phyloP scores from a whole-genome alignment of 768 basidiomycete genomes.

The Mycena pura region DNA sequence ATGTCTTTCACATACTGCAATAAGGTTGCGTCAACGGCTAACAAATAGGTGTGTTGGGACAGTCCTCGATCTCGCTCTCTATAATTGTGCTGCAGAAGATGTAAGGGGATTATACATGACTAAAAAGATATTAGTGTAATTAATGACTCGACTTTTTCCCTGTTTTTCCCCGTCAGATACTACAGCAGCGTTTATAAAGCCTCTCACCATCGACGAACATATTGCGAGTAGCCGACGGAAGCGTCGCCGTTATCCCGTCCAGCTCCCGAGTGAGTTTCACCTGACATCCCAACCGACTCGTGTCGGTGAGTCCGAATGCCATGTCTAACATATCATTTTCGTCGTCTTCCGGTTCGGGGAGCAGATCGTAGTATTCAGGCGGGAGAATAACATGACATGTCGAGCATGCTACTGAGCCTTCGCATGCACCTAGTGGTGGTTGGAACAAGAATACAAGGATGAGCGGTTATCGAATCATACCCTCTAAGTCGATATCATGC shows the following conservation, averaged over 20 bases:
- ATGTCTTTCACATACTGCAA: too few species aligned
- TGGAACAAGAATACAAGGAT: neutral
- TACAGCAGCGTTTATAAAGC: neutral
- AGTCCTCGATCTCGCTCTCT: too few species aligned
- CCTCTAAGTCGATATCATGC: constrained; percentile 95
- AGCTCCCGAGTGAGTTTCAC: constrained; percentile 79
- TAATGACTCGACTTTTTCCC: constrained; percentile 21
- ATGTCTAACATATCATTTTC: constrained; percentile 99
- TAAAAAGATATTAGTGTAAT: constrained; percentile 6
- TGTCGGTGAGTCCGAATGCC: constrained; percentile 96
- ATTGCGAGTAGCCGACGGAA: constrained; percentile 93
- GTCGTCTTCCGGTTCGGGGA: constrained; percentile 95
- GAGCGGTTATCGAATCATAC: constrained; percentile 48
- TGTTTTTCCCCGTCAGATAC: neutral
- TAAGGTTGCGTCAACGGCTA: too few species aligned
- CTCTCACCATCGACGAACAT: constrained; percentile 95
- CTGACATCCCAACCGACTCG: constrained; percentile 83
- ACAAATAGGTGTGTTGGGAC: too few species aligned
- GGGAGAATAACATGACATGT: constrained; percentile 95
- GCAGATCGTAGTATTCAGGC: constrained; percentile 79
- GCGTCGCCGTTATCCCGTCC: constrained; percentile 82
- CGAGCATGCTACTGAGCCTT: constrained; percentile 95
- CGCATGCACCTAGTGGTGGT: constrained; percentile 80
- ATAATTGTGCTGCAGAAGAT: too few species aligned
- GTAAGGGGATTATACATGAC: constrained; percentile 5